Evolutionary conservation across 2,329 filamentous ascomycete species (phyloP).

Genomic region (Akanthomyces lecanii): DNA sequence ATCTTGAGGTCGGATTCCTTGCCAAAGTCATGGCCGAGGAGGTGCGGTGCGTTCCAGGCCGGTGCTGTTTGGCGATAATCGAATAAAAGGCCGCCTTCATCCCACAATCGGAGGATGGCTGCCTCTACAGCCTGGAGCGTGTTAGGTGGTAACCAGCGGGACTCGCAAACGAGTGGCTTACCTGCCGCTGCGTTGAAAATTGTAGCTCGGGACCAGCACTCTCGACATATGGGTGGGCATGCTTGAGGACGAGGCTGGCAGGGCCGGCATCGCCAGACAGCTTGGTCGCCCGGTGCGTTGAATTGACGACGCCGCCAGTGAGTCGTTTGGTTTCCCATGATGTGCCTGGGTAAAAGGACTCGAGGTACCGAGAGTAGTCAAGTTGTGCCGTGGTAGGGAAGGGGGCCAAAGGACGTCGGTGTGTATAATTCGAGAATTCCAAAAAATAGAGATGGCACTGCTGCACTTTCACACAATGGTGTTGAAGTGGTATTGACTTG

Average conservation of each 20-base stretch:
- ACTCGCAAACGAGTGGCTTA: not conserved
- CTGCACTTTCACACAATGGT: too few species aligned
- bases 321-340: conserved; percentile 16
- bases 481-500: too few species aligned
- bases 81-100: conserved; percentile 12
- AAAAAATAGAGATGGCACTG: too few species aligned
- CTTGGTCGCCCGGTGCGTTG: conserved; percentile 18
- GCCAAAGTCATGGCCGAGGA: conserved; percentile 18
- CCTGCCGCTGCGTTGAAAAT: conserved; percentile 21
- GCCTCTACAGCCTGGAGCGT: conserved; percentile 17
- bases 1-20: conserved; percentile 16
- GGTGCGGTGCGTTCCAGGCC: conserved; percentile 14
- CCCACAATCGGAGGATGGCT: conserved; percentile 14
- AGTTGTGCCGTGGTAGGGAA: not conserved
- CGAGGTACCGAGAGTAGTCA: conserved; percentile 17
- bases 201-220: conserved; percentile 17
- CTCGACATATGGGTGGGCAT: conserved; percentile 20
- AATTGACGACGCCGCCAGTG: conserved; percentile 22
- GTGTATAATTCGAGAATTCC: too few species aligned
- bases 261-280: conserved; percentile 8
- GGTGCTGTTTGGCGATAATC: conserved; percentile 6
- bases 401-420: too few species aligned
- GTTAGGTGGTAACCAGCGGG: not conserved
- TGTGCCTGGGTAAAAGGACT: conserved; percentile 17
- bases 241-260: conserved; percentile 20